Base-by-base conservation (phyloP, 805 yeast genomes). In the Vanderwaltozyma verrucispora region DNA sequence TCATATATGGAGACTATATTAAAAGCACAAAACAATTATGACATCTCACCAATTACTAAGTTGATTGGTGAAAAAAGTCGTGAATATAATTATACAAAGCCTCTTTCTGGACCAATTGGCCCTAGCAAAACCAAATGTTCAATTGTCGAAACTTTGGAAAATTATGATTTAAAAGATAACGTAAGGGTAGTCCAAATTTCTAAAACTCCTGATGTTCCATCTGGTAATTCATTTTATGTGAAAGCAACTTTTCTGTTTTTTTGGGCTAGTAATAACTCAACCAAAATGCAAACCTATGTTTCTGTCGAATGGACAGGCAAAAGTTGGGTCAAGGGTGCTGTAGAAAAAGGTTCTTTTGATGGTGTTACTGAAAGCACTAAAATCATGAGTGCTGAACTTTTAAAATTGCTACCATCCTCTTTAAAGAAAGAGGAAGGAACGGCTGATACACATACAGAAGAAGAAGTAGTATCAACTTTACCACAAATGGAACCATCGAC, bases 201-300 rank as follows among this genome's bases (percentile, higher is more conserved):
- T 0, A 71, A 68, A 34, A 78, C 86, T 0, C 94, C 92, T 0
- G 92, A 82, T 60, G 85, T 82, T n/a, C 94, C 94, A 0, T 75
- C 82, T 25, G 92, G 94, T 7, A 70, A 66, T 44, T 65, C 80
- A 0, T 83, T 83, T 47, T 66, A 69, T 33, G 80, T 80, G 3
- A 65, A 68, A 37, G 78, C 92, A 2, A 64, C 67, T 21, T 67
- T 71, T 26, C 69, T 68, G 46, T 57, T 80, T 6, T 65, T 74
- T 10, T 82, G 94, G 92, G 82, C 69, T 4, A 64, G 62, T 2
- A 66, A 68, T 35, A 77, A 77, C 51, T 41, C 57, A 8, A 80
- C 88, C 0, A 63, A 62, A 19, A 27, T 80, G 5, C 60, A 63
- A 18, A 72, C 78, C 13, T 68, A 72, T 24, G 77, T 79, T 2